phyloP scores from a whole-genome alignment of 192 early-diverging fungal species.

The Helicostylum pulchrum region DNA sequence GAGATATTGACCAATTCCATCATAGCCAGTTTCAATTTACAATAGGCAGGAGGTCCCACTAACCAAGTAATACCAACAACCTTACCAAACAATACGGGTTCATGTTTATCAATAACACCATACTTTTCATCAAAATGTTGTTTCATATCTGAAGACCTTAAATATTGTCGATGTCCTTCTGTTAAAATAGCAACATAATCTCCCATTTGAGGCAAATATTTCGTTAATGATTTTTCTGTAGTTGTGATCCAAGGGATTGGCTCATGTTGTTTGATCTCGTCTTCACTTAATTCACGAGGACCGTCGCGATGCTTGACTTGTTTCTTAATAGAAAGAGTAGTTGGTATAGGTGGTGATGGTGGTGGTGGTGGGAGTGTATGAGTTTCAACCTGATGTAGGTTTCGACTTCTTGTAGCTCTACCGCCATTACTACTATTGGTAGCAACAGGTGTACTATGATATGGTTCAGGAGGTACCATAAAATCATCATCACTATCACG shows the following conservation, averaged over 20 bases:
- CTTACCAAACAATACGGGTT: conserved; percentile 52
- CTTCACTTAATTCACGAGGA: conserved; percentile 5
- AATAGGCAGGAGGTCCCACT: conserved; percentile 70
- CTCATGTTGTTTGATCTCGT: conserved; percentile 24
- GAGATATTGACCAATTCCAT: conserved; percentile 45
- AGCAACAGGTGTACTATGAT: neutral
- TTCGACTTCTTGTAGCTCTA: neutral
- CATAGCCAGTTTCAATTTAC: conserved; percentile 51
- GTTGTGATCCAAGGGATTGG: conserved; percentile 55
- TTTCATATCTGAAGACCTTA: conserved; percentile 37
- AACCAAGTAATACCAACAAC: conserved; percentile 55
- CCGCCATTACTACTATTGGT: neutral
- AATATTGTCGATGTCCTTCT: conserved; percentile 60
- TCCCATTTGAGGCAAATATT: conserved; percentile 62
- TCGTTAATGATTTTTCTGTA: conserved; percentile 39
- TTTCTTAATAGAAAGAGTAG: neutral
- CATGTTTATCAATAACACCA: conserved; percentile 29
- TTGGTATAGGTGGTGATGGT: neutral
- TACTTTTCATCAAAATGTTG: conserved; percentile 25
- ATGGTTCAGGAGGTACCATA: neutral
- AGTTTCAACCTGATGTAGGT: neutral
- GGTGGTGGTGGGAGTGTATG: too few relatives aligned
- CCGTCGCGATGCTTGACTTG: neutral
- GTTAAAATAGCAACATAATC: conserved; percentile 55
- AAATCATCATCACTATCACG: conserved; percentile 14